Evolutionary conservation across 2,329 filamentous ascomycete species (phyloP), one percentile per base, ranked within the genome.

Genomic region (Fusarium sp.): DNA sequence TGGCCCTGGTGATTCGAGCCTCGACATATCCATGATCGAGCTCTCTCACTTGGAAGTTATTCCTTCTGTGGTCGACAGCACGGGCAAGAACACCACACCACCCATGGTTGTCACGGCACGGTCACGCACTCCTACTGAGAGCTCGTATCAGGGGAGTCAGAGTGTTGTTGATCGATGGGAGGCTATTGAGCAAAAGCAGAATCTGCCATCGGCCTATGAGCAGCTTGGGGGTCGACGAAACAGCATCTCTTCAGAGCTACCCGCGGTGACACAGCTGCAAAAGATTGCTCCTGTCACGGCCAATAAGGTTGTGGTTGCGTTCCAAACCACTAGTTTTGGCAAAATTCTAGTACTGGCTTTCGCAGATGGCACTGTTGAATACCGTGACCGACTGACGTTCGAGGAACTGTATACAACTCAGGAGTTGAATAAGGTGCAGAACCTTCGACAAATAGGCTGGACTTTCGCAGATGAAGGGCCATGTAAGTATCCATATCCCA

Each of bases 91-190:
- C 42, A 87, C 83, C 71, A 85, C 80, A 60, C 85, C 88, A 41
- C 90, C 91, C 1, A 89, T 92, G 42, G 86, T 98, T 26, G 81
- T 98, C 39, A 91, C 92, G 2, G 88, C 95, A 36, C 94, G 94
- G 69, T 93, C 92, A 15, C 79, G 88, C 88, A 77, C 82, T 88
- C 59, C 87, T 87, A 62, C 82, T 83, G 72, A 84, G 85, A 63
- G 86, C 84, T 73, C 91, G 36, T 91, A 89, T 47, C 90, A 91
- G 73, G 90, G 91, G 38, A 85, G 90, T 0, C 90, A 93, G 75
- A 97, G 92, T 75, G 89, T 95, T 45, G 87, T 98, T 70, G 91
- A 94, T 72, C 89, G 93, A 70, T 98, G 96, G 96, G 92, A 96
- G 75, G 84, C 97, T 20, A 81, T 96, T 15, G 90, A 93, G 38